phyloP scores from a whole-genome alignment of 495 filamentous ascomycete genomes.

The Massariosphaeria phaeospora region DNA sequence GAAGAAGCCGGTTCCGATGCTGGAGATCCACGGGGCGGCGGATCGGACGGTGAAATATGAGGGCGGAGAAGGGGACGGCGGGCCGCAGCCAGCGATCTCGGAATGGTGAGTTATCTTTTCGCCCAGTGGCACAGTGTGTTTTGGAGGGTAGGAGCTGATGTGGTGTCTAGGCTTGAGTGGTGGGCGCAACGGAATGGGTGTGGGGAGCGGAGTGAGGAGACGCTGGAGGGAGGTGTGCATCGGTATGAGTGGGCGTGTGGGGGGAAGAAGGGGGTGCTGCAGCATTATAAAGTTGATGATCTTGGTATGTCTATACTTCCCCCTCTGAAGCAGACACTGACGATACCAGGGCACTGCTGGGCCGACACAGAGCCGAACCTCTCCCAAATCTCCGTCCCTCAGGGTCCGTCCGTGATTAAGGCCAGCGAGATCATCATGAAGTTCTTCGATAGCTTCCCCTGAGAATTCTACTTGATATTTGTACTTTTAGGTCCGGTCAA shows the following conservation, averaged over 20 bases:
- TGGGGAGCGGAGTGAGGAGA: conserved; percentile 41
- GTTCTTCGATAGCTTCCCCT: conserved; percentile 31
- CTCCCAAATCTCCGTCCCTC: conserved; percentile 18
- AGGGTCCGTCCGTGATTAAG: conserved; percentile 16
- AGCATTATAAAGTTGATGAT: conserved; percentile 48
- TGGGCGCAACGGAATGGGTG: conserved; percentile 42
- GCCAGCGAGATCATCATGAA: conserved; percentile 23
- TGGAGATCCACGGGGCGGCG: conserved; percentile 50
- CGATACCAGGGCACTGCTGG: conserved; percentile 21
- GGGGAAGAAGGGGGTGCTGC: conserved; percentile 19
- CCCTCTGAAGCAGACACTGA: neutral
- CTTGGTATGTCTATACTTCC: conserved; percentile 20
- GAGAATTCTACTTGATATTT: no score
- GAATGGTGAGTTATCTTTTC: conserved; percentile 23
- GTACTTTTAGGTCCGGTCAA: no score
- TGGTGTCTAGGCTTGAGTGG: conserved; percentile 34
- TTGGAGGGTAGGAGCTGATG: neutral
- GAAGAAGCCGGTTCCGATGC: conserved; percentile 41
- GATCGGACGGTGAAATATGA: conserved; percentile 41
- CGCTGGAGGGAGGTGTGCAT: conserved; percentile 31
- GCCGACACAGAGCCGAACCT: conserved; percentile 20
- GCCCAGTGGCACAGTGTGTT: neutral
- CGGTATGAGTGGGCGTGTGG: conserved; percentile 12
- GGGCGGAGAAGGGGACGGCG: conserved; percentile 42
- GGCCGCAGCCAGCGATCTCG: conserved; percentile 36